Evolutionary conservation across 2,329 filamentous ascomycete genomes (phyloP), one percentile per base, ranked within the genome.

Genomic region (Aspergillus carbonarius): DNA sequence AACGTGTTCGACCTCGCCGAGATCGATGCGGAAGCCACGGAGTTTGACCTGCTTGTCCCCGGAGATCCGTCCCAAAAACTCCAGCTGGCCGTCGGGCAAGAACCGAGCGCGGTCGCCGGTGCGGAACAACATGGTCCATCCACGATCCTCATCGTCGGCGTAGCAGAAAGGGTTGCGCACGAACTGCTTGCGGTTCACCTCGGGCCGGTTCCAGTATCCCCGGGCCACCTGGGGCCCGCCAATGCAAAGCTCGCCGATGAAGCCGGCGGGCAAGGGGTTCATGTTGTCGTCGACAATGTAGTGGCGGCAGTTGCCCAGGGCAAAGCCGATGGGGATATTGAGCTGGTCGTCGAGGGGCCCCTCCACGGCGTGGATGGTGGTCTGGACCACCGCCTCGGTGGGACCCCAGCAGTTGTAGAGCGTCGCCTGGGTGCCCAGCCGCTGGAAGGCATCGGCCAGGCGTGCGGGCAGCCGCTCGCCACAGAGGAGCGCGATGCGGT

Each of bases 21-120:
- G 37, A 18, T 57, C 55, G 13, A 57, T 52, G 30, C 55, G 55
- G 18, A 44, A 47, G 13, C 55, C 55, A 9, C 55, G 55, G 13
- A 57, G 55, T 20, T 57, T 57, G 40, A 57, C 34, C 30, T 52
- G 48, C 8, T 34, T 57, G 27, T 52, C 48, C 4, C 55, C 55
- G 3, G 48, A 34, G 15, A 52, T 52, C 6, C 55, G 37, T 6
- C 47, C 55, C 12, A 44, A 17, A 30, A 52, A 57, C 9, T 52
- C 23, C 23, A 57, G 35, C 4, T 35, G n/a, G 23, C 55, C 55
- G 4, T 42, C 48, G 3, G 25, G 48, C 5, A 44, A 27, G 15
- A 46, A 46, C 3, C 55, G 54, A 12, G 17, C 54, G 10, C 32
- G 34, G 35, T 56, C 54, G 4, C 54, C 54, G 4, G 54, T 56